These are phyloP conservation scores for Trametes villosa DNA, from an alignment of 768 basidiomycete species.

Conservation along the genomic window DNA sequence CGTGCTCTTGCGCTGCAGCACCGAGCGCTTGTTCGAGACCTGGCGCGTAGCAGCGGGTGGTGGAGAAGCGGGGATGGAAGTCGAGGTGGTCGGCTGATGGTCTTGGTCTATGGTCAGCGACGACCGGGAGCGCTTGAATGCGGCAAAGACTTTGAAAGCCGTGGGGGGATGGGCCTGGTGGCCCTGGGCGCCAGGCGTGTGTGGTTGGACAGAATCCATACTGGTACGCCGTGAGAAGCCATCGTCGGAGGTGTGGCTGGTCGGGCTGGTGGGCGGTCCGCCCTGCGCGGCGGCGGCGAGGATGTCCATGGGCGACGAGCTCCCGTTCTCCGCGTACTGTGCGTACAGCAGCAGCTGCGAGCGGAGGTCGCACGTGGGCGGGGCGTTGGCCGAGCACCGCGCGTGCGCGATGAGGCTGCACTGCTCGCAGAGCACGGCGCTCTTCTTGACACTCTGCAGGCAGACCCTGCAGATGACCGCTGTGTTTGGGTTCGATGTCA, in stretches of 20 bases:
- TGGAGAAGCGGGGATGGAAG: conserved; percentile 25
- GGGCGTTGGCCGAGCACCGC: conserved; percentile 72
- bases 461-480: conserved; percentile 91
- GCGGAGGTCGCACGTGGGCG: conserved; percentile 81
- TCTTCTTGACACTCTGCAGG: conserved; percentile 77
- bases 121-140: conserved; percentile 68
- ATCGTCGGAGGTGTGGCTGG: conserved; percentile 57
- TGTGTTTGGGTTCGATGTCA: conserved; percentile 45
- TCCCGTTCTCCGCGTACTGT: conserved; percentile 74
- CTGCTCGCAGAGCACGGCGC: conserved; percentile 83
- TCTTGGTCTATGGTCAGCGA: conserved; percentile 43
- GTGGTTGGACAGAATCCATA: conserved; percentile 45
- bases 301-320: conserved; percentile 53
- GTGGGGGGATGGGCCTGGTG: conserved; percentile 59
- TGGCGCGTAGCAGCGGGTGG: conserved; percentile 27
- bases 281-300: conserved; percentile 37
- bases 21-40: conserved; percentile 39
- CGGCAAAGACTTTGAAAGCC: conserved; percentile 69
- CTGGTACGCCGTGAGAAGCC: conserved; percentile 48
- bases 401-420: conserved; percentile 90
- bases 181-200: conserved; percentile 47
- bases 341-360: conserved; percentile 80
- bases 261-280: conserved; percentile 46
- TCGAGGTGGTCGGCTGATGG: conserved; percentile 6
- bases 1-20: conserved; percentile 41